Conservation (phyloP, 139 green algal genomes). For the Edaphochlamys debaryana region DNA sequence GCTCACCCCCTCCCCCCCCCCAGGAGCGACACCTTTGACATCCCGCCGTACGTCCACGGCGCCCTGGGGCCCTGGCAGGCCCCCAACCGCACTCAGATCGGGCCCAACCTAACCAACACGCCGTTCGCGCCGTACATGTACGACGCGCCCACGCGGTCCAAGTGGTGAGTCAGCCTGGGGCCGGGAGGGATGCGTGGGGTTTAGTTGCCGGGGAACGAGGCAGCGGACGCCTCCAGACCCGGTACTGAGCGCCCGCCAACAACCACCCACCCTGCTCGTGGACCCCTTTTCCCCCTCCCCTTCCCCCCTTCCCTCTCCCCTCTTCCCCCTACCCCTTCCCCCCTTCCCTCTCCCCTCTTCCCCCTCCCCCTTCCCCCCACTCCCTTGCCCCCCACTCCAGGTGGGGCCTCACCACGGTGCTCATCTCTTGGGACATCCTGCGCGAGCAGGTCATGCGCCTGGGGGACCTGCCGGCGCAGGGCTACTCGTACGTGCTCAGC, state of each 20-base stretch:
- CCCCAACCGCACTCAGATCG: not conserved
- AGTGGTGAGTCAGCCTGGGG: not conserved
- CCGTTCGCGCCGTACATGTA: conserved; percentile 37
- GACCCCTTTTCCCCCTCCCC: not conserved
- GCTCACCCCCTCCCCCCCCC: too few species aligned
- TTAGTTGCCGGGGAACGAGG: too few species aligned
- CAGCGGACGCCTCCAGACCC: too few species aligned
- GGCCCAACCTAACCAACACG: conserved; percentile 25
- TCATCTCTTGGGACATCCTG: conserved; percentile 30
- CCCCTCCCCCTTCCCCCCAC: too few species aligned
- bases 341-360: too few species aligned
- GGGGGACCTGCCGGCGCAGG: conserved; percentile 1
- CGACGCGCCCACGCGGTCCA: not conserved
- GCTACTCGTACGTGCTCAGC: conserved; percentile 27
- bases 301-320: not conserved
- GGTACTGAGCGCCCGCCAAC: too few species aligned
- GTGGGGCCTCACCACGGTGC: conserved; percentile 25
- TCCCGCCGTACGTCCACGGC: conserved; percentile 18
- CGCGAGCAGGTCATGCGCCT: conserved; percentile 21
- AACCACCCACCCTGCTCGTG: too few species aligned
- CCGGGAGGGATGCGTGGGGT: too few species aligned
- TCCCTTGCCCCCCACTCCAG: too few species aligned
- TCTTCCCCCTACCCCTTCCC: too few species aligned
- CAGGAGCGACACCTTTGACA: conserved; percentile 4
- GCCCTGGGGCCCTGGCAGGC: conserved; percentile 22